phyloP scores from a whole-genome alignment of 2,329 filamentous ascomycete genomes.

The Scedosporium apiospermum region DNA sequence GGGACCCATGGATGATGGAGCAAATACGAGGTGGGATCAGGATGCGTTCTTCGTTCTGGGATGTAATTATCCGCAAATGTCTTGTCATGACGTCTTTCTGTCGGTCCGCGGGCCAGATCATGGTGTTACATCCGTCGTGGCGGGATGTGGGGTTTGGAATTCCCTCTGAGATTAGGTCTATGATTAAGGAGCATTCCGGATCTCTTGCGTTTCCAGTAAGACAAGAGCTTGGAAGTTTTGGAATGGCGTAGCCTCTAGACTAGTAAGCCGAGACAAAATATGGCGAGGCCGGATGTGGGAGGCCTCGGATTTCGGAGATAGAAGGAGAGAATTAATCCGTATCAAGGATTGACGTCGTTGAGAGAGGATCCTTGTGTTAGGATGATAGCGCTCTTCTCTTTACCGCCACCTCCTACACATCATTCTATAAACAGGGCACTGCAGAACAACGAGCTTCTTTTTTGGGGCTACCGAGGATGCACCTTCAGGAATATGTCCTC shows the following conservation, averaged over 20 bases:
- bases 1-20: not conserved
- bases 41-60: too few relatives aligned
- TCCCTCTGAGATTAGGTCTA: not conserved
- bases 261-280: not conserved
- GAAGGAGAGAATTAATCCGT: not conserved
- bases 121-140: not conserved
- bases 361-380: too few relatives aligned
- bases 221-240: not conserved
- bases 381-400: too few relatives aligned
- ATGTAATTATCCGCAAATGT: not conserved
- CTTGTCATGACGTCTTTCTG: not conserved
- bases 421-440: too few relatives aligned
- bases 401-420: too few relatives aligned
- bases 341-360: too few relatives aligned
- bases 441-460: too few relatives aligned
- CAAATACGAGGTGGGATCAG: not conserved
- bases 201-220: not conserved
- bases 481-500: too few relatives aligned
- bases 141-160: not conserved
- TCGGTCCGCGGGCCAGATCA: not conserved
- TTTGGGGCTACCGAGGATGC: too few relatives aligned
- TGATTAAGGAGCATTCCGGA: not conserved
- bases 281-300: not conserved
- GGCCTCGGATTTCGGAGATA: not conserved
- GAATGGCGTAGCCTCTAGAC: not conserved